Percentiles rank a stretch among this genome's conserved stretches.
Evolutionary conservation across 2,329 filamentous ascomycete species (phyloP).

Genomic region (Byssochlamys sp.): DNA sequence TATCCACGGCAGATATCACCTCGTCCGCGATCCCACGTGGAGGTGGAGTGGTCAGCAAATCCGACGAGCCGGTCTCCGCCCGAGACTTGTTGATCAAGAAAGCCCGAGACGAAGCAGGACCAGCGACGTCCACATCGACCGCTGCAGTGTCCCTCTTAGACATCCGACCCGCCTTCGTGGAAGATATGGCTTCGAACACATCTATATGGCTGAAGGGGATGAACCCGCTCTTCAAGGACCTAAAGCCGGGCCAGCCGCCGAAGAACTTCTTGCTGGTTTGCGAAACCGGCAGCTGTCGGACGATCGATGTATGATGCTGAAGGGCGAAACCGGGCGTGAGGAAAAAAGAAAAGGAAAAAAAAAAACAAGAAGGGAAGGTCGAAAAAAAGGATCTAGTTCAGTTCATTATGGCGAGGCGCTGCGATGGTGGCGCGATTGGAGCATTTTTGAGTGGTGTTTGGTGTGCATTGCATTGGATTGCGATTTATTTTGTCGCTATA

Average conservation of each 20-base stretch:
- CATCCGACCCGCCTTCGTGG: slow-evolving; percentile 23
- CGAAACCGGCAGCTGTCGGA: slow-evolving; percentile 27
- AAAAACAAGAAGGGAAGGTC: too few species aligned
- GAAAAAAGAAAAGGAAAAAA: too few species aligned
- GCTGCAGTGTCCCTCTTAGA: slow-evolving; percentile 28
- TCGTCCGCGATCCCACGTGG: slow-evolving; percentile 4
- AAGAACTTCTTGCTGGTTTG: slow-evolving; percentile 33
- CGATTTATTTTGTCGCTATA: not conserved
- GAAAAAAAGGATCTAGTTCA: not conserved
- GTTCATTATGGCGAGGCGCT: not conserved
- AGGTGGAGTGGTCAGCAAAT: slow-evolving; percentile 10
- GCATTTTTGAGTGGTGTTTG: not conserved
- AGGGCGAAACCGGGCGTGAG: too few species aligned
- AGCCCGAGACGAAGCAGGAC: slow-evolving; percentile 25
- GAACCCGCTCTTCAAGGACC: slow-evolving; percentile 28
- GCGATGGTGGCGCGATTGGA: not conserved
- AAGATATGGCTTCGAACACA: slow-evolving; percentile 23
- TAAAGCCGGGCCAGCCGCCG: slow-evolving; percentile 22
- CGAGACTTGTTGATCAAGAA: slow-evolving; percentile 22
- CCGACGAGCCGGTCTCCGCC: slow-evolving; percentile 16
- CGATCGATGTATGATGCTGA: slow-evolving; percentile 20
- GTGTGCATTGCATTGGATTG: not conserved
- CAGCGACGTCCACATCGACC: slow-evolving; percentile 22
- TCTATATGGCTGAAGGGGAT: slow-evolving; percentile 31
- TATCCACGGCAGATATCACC: slow-evolving; percentile 27